phyloP scores from a whole-genome alignment of 257 asterid species.

The Solanum sparsipilum region DNA sequence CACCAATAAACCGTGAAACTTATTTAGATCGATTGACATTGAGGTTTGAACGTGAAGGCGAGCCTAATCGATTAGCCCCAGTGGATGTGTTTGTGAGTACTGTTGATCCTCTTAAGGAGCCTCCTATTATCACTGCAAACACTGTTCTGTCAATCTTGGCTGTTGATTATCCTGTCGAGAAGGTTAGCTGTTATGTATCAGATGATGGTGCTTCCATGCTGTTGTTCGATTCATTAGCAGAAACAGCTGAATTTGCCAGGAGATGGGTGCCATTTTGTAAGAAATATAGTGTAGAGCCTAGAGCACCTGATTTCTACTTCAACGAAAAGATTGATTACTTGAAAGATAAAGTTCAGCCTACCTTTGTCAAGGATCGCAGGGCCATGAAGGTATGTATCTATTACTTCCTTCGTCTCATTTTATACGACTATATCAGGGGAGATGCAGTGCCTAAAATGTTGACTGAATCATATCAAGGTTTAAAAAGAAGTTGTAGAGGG shows the following conservation, averaged over 20 bases:
- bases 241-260: conserved; percentile 75
- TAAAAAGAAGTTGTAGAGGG: not conserved
- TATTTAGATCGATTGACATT: conserved; percentile 69
- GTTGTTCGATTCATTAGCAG: conserved; percentile 58
- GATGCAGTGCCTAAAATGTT: not conserved
- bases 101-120: conserved; percentile 81
- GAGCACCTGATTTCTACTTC: conserved; percentile 80
- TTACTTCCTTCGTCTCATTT: not conserved
- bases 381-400: conserved; percentile 62
- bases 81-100: conserved; percentile 68
- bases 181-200: conserved; percentile 76
- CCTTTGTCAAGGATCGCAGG: conserved; percentile 80
- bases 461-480: not conserved
- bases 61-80: conserved; percentile 34
- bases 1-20: conserved; percentile 69
- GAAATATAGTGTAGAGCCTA: conserved; percentile 62
- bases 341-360: conserved; percentile 70
- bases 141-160: conserved; percentile 68
- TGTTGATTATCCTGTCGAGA: conserved; percentile 70
- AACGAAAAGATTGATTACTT: conserved; percentile 69
- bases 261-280: conserved; percentile 88
- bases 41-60: conserved; percentile 70
- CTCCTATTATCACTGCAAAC: conserved; percentile 78
- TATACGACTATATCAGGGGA: not conserved
- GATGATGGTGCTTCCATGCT: conserved; percentile 95